Evolutionary conservation across 768 basidiomycete species (phyloP).

Genomic region (Amanita pseudoporphyria): DNA sequence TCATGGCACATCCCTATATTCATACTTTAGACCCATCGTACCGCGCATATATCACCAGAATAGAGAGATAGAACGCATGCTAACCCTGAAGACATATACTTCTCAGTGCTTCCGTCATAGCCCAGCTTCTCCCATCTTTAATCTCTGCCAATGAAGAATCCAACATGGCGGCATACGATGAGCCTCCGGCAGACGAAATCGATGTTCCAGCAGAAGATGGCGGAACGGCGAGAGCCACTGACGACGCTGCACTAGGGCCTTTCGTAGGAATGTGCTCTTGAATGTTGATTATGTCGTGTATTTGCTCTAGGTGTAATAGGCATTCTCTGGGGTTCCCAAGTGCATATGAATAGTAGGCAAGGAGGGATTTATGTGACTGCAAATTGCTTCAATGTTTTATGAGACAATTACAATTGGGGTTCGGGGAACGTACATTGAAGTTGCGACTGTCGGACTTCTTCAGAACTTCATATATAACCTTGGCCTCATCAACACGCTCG

Average conservation of each 20-base stretch:
- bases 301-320: constrained; percentile 43
- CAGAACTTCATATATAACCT: constrained; percentile 42
- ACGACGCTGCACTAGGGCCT: constrained; percentile 6
- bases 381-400: constrained; percentile 10
- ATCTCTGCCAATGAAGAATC: constrained; percentile 41
- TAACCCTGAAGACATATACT: constrained; percentile 73
- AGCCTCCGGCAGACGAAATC: constrained; percentile 33
- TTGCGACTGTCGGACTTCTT: constrained; percentile 38
- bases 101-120: constrained; percentile 61
- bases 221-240: constrained; percentile 21
- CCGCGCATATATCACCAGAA: neutral
- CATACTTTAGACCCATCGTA: constrained; percentile 2
- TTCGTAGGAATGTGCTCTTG: constrained; percentile 41
- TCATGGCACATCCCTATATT: constrained; percentile 69
- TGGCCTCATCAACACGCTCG: constrained; percentile 50
- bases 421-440: constrained; percentile 42
- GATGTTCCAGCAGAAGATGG: constrained; percentile 27
- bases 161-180: constrained; percentile 34
- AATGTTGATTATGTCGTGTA: constrained; percentile 46
- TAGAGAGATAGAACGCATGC: constrained; percentile 9
- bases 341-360: constrained; percentile 79
- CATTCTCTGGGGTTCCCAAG: constrained; percentile 57
- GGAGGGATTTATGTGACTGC: constrained; percentile 56
- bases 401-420: neutral
- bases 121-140: constrained; percentile 64